Percentiles rank a stretch among this genome's conserved stretches.
phyloP scores from a whole-genome alignment of 2,329 filamentous ascomycete species.

The Colletotrichum sp. region DNA sequence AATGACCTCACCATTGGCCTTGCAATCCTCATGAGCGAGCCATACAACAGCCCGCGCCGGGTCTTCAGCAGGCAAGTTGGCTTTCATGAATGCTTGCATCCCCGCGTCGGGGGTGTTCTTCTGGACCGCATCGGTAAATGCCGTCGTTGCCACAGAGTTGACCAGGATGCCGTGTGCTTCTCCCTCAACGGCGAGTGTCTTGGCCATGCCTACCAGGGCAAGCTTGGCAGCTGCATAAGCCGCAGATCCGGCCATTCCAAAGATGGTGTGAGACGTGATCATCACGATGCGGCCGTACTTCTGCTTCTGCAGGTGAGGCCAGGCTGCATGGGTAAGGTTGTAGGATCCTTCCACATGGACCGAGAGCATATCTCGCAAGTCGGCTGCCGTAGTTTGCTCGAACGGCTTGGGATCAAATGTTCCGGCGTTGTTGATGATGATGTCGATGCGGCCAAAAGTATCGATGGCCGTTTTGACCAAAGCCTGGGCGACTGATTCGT shows the following conservation, averaged over 20 bases:
- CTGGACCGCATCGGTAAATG: background rate
- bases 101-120: background rate
- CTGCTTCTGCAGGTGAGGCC: background rate
- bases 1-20: background rate
- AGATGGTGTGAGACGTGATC: background rate
- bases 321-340: background rate
- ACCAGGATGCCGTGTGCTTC: background rate
- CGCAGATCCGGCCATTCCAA: background rate
- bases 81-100: background rate
- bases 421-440: background rate
- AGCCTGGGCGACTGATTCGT: background rate
- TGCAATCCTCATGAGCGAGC: background rate
- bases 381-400: fast-evolving
- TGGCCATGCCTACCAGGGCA: background rate
- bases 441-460: background rate
- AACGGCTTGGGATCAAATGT: background rate
- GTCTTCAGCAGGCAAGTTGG: background rate
- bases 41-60: background rate
- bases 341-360: background rate
- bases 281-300: background rate
- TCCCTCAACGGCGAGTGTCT: background rate
- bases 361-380: background rate
- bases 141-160: background rate
- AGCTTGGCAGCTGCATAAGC: background rate
- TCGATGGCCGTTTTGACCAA: background rate